Percentiles rank a stretch among this genome's conserved stretches.
Conservation (phyloP, 2,329 filamentous ascomycete genomes). For the Fusarium praegraminearum region DNA sequence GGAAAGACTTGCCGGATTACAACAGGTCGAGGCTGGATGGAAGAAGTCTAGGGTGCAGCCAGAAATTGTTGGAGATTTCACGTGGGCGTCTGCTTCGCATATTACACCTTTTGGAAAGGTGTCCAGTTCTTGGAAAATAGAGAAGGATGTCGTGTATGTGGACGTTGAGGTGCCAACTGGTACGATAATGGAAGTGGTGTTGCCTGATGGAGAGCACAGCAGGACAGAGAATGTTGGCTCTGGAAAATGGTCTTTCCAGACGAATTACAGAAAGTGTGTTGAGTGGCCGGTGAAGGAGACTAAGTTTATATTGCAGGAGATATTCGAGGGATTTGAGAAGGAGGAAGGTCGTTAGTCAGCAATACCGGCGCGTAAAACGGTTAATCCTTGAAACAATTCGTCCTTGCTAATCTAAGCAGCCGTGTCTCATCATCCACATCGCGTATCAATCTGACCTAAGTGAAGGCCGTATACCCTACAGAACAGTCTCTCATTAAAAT, state of each 20-base stretch:
- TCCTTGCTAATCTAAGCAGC: too few species aligned
- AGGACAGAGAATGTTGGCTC: constrained; percentile 34
- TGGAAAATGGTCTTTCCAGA: constrained; percentile 36
- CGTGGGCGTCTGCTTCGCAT: constrained; percentile 36
- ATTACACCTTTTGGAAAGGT: constrained; percentile 41
- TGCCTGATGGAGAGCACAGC: constrained; percentile 13
- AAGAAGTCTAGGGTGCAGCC: constrained; percentile 38
- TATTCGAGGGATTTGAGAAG: not conserved
- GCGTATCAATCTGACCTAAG: too few species aligned
- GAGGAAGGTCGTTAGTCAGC: accelerated
- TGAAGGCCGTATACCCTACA: too few species aligned
- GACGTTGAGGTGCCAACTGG: constrained; percentile 33
- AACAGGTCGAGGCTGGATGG: constrained; percentile 44
- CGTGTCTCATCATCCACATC: too few species aligned
- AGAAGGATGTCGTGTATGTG: constrained; percentile 9
- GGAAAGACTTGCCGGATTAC: constrained; percentile 42
- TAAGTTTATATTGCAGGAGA: constrained; percentile 12
- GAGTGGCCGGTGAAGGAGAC: constrained; percentile 31
- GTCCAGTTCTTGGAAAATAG: constrained; percentile 37
- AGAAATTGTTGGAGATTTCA: constrained; percentile 38
- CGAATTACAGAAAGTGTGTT: not conserved
- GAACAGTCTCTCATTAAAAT: too few species aligned
- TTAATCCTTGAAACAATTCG: not conserved
- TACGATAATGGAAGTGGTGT: constrained; percentile 40
- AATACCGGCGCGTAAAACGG: not conserved